Evolutionary conservation across 495 filamentous ascomycete genomes (phyloP), one percentile per base, ranked within the genome.

Genomic region (Aspergillus olivimuriae): DNA sequence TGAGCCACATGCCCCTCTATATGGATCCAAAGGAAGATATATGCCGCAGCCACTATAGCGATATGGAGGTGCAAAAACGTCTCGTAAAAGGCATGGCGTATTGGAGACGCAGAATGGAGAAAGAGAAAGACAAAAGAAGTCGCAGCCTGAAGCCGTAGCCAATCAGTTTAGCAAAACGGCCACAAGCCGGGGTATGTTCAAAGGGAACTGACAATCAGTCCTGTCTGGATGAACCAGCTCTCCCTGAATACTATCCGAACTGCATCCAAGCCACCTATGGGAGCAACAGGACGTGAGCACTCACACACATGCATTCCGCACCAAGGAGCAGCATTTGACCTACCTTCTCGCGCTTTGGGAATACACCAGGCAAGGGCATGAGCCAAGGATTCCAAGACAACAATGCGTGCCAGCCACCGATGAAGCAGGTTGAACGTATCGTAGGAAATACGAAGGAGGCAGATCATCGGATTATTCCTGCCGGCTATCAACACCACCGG

Each of bases 351-450:
- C 32, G 34, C 41, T 17, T 37, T 44, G 17, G 41, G 41, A 18
- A 50, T 32, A 11, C 57, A 55, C 68, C 74, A 92, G 23, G 80
- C 77, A 44, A 75, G 33, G 3, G 78, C 78, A 57, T 92, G 88
- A 28, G 77, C 65, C 33, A 91, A 19, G 1, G 76, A 69, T 60
- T 94, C 82, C 14, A 87, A 22, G 12, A 83, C 77, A 4, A 88
- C 78, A 32, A 90, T 76, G 16, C 88, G 80, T 11, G 86, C 88
- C 48, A 92, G 78, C 86, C 87, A 94, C 22, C 87, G 78, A 61
- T 92, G 88, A 26, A 92, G 60, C 21, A 94, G 65, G 61, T 91
- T 92, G 72, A 83, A 91, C 0, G 86, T 89, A 64, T 92, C 86
- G 61, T 89, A 92, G 53, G 81, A 83, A 59, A 92, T 77, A 15